Percentiles rank a stretch among this genome's conserved stretches.
phyloP scores from a whole-genome alignment of 2,329 filamentous ascomycete species.

The Metarhizium anisopliae region DNA sequence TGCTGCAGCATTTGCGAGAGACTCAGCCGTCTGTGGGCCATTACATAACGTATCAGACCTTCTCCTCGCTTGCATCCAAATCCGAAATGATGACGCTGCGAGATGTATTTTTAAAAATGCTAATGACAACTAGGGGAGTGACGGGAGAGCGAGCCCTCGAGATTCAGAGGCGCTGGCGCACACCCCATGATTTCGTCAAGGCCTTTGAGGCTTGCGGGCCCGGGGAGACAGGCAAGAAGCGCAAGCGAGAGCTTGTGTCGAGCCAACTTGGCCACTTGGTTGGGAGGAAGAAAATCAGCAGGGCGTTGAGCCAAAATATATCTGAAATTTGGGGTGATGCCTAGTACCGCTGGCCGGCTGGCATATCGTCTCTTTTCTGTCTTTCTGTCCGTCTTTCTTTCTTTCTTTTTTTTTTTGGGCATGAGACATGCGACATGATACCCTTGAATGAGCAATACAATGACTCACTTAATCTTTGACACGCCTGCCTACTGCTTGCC shows the following conservation, averaged over 20 bases:
- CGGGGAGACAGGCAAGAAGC: conserved; percentile 41
- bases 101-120: conserved; percentile 74
- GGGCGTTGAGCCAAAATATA: conserved; percentile 57
- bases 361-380: too few relatives aligned
- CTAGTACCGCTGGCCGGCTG: conserved; percentile 14
- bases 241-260: conserved; percentile 51
- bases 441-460: conserved; percentile 2
- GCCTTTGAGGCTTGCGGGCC: conserved; percentile 51
- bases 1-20: conserved; percentile 49
- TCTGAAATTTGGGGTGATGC: conserved; percentile 61
- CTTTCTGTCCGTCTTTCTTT: background rate
- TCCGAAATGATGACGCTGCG: conserved; percentile 64
- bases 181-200: conserved; percentile 61
- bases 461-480: background rate
- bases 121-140: conserved; percentile 70
- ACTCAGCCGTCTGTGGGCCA: conserved; percentile 41
- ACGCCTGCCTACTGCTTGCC: conserved; percentile 17
- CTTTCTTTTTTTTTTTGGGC: background rate
- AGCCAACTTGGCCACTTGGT: conserved; percentile 48
- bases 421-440: conserved; percentile 12
- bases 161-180: conserved; percentile 71
- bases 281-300: conserved; percentile 60
- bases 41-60: conserved; percentile 61
- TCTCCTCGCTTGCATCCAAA: conserved; percentile 65
- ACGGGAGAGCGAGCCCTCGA: conserved; percentile 72